Conservation (phyloP, 169 alveolate genomes). For the Eimeria tenella region DNA sequence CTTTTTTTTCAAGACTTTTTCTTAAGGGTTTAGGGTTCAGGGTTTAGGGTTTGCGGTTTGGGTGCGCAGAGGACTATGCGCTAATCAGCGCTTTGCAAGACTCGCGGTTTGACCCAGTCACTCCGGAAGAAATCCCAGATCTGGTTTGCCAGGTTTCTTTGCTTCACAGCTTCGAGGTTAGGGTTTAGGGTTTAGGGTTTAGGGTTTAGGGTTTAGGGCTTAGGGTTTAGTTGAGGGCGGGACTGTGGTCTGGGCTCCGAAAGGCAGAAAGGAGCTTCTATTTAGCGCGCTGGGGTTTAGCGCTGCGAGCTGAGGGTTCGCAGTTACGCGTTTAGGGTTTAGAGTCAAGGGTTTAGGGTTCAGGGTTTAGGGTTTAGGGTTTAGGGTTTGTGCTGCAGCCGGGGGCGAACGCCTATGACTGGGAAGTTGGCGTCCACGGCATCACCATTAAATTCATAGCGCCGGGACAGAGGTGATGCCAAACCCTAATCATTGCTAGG, state of each 20-base stretch:
- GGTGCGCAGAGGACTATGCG: conserved; percentile 11
- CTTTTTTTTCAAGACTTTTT: neutral
- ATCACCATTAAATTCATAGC: conserved; percentile 1
- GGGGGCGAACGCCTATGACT: conserved; percentile 22
- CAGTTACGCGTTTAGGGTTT: too few species aligned
- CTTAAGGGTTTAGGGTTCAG: neutral
- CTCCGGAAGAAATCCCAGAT: conserved; percentile 15
- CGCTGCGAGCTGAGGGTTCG: too few species aligned
- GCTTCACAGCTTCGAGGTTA: conserved; percentile 29
- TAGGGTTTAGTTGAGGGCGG: too few species aligned
- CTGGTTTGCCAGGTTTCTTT: conserved; percentile 51
- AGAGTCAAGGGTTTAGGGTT: neutral
- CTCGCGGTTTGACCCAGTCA: conserved; percentile 18
- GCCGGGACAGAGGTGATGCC: neutral
- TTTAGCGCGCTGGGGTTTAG: too few species aligned
- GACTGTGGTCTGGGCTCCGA: too few species aligned
- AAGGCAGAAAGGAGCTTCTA: too few species aligned
- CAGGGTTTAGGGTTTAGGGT: neutral
- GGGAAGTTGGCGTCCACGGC: conserved; percentile 64
- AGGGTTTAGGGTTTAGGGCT: too few species aligned
- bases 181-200: neutral
- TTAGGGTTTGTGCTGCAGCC: conserved; percentile 9
- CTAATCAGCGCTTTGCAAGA: conserved; percentile 10
- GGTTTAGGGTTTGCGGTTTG: neutral
- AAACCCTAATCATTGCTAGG: too few species aligned